A percentile compares a stretch with the other conserved stretches of the same genome.
Conservation (phyloP, 2,329 filamentous ascomycete genomes). For the Elsinoe necatrix region DNA sequence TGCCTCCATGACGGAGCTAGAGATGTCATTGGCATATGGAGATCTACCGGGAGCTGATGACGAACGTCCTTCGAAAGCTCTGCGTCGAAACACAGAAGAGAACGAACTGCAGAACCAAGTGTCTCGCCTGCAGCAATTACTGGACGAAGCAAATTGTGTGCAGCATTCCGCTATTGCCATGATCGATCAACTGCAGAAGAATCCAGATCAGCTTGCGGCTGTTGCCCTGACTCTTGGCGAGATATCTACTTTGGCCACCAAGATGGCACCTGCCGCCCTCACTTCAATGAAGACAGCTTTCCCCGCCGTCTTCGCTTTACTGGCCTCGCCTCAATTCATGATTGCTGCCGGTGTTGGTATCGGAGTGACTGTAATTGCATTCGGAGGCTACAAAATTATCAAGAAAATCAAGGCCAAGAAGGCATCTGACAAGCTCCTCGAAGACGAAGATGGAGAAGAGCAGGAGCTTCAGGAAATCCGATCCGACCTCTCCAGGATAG, state of each 20-base stretch:
- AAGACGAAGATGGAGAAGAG: constrained; percentile 25
- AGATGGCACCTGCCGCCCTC: constrained; percentile 76
- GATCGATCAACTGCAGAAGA: constrained; percentile 71
- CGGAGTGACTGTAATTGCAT: constrained; percentile 89
- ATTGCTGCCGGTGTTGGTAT: constrained; percentile 84
- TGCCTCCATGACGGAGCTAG: constrained; percentile 49
- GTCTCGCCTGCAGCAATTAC: constrained; percentile 62
- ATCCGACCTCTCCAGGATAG: constrained; percentile 49
- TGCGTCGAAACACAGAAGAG: constrained; percentile 39
- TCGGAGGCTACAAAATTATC: constrained; percentile 95
- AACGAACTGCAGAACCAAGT: constrained; percentile 60
- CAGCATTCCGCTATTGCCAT: constrained; percentile 76
- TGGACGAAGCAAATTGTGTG: constrained; percentile 81
- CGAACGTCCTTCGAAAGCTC: constrained; percentile 49
- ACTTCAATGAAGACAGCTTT: constrained; percentile 68
- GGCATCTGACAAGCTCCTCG: constrained; percentile 24
- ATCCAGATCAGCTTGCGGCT: constrained; percentile 84
- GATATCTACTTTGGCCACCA: constrained; percentile 70
- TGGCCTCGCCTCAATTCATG: constrained; percentile 86
- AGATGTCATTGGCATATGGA: constrained; percentile 89
- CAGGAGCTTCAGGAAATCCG: constrained; percentile 51
- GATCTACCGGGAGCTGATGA: constrained; percentile 48
- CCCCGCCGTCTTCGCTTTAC: constrained; percentile 75
- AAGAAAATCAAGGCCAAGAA: constrained; percentile 61
- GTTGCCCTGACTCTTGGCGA: constrained; percentile 89